Conservation (phyloP, 2,329 filamentous ascomycete species). For the Claviceps arundinis region DNA sequence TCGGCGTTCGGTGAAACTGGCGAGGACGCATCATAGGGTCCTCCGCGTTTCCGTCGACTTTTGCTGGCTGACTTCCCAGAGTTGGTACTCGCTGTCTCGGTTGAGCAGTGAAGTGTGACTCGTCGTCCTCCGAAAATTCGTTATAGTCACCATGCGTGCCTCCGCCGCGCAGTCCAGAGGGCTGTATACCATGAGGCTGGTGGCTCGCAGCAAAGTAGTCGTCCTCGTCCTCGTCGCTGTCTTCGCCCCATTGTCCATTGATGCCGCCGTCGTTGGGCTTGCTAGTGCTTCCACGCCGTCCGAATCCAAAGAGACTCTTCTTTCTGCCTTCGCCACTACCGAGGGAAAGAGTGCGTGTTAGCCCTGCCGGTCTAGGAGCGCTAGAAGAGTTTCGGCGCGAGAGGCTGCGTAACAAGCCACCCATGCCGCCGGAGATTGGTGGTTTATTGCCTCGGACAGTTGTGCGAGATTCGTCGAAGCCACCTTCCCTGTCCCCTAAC, state of each 20-base stretch:
- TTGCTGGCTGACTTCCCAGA: constrained; percentile 13
- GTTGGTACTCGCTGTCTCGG: constrained; percentile 20
- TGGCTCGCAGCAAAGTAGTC: constrained; percentile 12
- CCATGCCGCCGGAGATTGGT: constrained; percentile 31
- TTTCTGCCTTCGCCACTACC: constrained; percentile 38
- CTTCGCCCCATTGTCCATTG: constrained; percentile 38
- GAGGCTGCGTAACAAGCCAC: constrained; percentile 33
- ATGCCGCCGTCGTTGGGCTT: constrained; percentile 37
- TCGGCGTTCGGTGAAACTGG: constrained; percentile 56
- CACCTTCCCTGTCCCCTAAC: constrained; percentile 3
- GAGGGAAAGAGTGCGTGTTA: constrained; percentile 48
- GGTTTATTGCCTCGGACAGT: constrained; percentile 31
- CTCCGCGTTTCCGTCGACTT: constrained; percentile 11
- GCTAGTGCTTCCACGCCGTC: constrained; percentile 26
- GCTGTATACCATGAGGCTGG: constrained; percentile 11
- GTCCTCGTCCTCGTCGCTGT: constrained; percentile 30
- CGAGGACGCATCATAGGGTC: constrained; percentile 12
- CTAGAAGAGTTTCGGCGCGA: constrained; percentile 22
- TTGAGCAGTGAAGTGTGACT: constrained; percentile 39
- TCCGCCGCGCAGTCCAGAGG: constrained; percentile 26
- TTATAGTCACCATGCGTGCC: constrained; percentile 20
- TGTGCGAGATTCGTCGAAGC: constrained; percentile 24
- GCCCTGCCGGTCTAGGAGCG: constrained; percentile 23
- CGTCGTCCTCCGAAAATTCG: constrained; percentile 43
- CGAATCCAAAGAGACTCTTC: constrained; percentile 28